Base-by-base conservation (phyloP, 768 basidiomycete genomes). In the Boletus patriciae region DNA sequence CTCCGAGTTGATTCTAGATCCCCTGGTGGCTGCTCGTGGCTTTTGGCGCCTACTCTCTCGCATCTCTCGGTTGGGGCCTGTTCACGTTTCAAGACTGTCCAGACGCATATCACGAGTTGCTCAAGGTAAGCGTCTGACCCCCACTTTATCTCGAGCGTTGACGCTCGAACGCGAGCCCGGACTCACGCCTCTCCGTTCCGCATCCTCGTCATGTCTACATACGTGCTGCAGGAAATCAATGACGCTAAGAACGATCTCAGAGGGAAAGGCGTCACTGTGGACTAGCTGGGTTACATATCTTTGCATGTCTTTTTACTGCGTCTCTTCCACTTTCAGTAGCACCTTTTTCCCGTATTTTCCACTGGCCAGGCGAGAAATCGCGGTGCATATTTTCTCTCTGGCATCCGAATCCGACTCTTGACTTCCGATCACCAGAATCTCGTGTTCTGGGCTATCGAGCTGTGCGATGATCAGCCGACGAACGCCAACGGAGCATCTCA, bases 11-110 rank as follows among this genome's bases (percentile, higher is more conserved):
- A 41, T 21, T 6, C 11, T 54, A 91, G 90, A 70, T 92, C 31
- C 90, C 90, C 3, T 93, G 87, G 86, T 92, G 89, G 89, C 65
- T 90, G 10, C 80, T 92, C 13, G 85, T 92, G 3, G 76, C 86
- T 2, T 90, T 90, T 60, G 91, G 91, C 13, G 84, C 90, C 2
- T 92, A 89, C 68, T 87, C 87, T 18, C 80, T 92, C 12, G 84
- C 83, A 74, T 87, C 85, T 11, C 81, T 92, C 19, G 90, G 91
- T 11, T 82, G 83, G 79, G 90, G 90, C 3, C 66, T 92, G 42
- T 80, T 84, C 61, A 85, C 85, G 3, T 87, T 90, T 63, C 74
- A 82, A 63, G 90, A 92, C 62, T 89, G 88, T 67, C 86, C 88
- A 40, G 88, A 92, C 62, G 90, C 90, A 6, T 89, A 92, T 61